Conservation (phyloP, 768 basidiomycete genomes). For the Tubosaeta sp. region DNA sequence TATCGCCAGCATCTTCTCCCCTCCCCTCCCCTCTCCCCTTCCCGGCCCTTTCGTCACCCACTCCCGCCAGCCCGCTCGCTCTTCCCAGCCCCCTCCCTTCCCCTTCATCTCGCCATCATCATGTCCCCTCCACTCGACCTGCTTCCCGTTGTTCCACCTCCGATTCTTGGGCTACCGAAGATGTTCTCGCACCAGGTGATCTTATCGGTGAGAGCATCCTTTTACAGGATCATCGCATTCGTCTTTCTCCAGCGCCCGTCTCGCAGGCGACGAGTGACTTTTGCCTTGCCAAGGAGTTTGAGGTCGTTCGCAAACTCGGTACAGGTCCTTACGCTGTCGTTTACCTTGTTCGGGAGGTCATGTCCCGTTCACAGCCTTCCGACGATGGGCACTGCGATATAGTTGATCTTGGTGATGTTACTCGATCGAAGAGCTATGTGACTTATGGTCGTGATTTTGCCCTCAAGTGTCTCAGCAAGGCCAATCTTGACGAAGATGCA, state of each 20-base stretch:
- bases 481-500: slow-evolving; percentile 85
- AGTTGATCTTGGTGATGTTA: slow-evolving; percentile 48
- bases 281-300: slow-evolving; percentile 62
- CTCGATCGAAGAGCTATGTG: slow-evolving; percentile 32
- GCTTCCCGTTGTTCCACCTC: slow-evolving; percentile 26
- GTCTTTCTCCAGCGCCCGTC: slow-evolving; percentile 44
- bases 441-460: slow-evolving; percentile 81
- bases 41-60: slow-evolving; percentile 29
- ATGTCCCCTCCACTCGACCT: slow-evolving; percentile 26
- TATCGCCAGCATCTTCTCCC: slow-evolving; percentile 19
- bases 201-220: slow-evolving; percentile 61
- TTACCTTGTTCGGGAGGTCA: slow-evolving; percentile 80
- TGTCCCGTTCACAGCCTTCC: slow-evolving; percentile 36
- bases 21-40: slow-evolving; percentile 28
- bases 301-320: slow-evolving; percentile 83
- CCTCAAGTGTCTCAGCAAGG: slow-evolving; percentile 95
- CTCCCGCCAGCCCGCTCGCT: slow-evolving; percentile 29
- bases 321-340: slow-evolving; percentile 92
- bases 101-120: slow-evolving; percentile 34
- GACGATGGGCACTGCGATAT: slow-evolving; percentile 54
- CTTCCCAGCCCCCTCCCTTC: slow-evolving; percentile 33
- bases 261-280: slow-evolving; percentile 33
- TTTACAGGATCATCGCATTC: slow-evolving; percentile 64
- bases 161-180: slow-evolving; percentile 30
- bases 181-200: slow-evolving; percentile 72